Percentiles rank a stretch among this genome's conserved stretches.
phyloP scores from a whole-genome alignment of 2,329 filamentous ascomycete genomes.

The Sporothrix mexicana region DNA sequence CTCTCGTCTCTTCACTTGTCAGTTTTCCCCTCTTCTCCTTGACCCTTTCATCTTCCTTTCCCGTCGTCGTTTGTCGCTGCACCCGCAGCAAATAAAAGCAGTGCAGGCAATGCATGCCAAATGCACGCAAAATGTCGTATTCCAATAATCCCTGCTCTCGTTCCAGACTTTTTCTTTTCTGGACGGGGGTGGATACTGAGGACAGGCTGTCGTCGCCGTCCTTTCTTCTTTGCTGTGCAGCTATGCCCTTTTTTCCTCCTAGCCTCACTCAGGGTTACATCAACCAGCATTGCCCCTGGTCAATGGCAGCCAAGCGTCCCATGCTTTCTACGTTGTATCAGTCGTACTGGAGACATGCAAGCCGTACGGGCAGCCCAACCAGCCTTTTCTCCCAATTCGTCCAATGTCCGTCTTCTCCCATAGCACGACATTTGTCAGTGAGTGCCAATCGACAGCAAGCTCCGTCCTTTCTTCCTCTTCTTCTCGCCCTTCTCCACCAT shows the following conservation, averaged over 20 bases:
- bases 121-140: not conserved
- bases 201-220: too few relatives aligned
- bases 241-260: not conserved
- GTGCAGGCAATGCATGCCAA: not conserved
- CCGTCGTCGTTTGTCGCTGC: not conserved
- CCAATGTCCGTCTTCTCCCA: not conserved
- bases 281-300: not conserved
- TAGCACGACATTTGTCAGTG: not conserved
- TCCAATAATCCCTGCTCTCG: not conserved
- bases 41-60: not conserved
- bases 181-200: not conserved
- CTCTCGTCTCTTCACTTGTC: not conserved
- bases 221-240: not conserved
- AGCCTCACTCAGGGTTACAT: slow-evolving; percentile 18
- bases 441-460: too few relatives aligned
- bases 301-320: not conserved
- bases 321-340: too few relatives aligned
- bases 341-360: too few relatives aligned
- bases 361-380: too few relatives aligned
- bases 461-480: not conserved
- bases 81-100: slow-evolving; percentile 17
- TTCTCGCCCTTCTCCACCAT: not conserved
- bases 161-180: not conserved
- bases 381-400: not conserved
- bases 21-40: not conserved